These are phyloP conservation scores for Erigeron philadelphicus DNA, from an alignment of 140 eudicot genomes.

Conservation along the genomic window DNA sequence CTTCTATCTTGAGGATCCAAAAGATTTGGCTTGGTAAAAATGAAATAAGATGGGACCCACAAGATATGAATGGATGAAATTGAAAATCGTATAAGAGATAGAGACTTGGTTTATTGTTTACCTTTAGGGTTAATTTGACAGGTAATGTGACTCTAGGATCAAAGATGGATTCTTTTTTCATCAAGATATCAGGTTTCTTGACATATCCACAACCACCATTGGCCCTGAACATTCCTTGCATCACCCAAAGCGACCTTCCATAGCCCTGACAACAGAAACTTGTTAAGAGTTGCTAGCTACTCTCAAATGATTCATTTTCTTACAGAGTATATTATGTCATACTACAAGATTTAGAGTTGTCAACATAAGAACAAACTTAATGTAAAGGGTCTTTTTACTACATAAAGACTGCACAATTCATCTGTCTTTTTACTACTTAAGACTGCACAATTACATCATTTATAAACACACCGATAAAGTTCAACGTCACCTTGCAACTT, in stretches of 20 bases:
- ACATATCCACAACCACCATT: slow-evolving; percentile 95
- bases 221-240: slow-evolving; percentile 96
- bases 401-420: too few species aligned
- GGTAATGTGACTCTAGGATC: slow-evolving; percentile 60
- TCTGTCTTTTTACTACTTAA: not conserved
- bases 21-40: not conserved
- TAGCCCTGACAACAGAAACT: slow-evolving; percentile 55
- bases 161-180: slow-evolving; percentile 43
- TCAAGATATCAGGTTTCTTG: slow-evolving; percentile 72
- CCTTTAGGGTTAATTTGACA: slow-evolving; percentile 63
- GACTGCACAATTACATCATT: not conserved
- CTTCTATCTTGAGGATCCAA: slow-evolving; percentile 4
- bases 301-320: not conserved
- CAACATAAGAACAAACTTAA: not conserved
- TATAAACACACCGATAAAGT: not conserved
- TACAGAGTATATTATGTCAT: not conserved
- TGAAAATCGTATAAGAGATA: not conserved
- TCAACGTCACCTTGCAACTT: not conserved
- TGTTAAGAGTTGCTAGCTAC: not conserved
- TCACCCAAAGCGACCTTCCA: slow-evolving; percentile 90
- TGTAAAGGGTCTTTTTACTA: not conserved
- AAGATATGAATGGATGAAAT: not conserved
- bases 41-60: slow-evolving; percentile 2
- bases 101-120: slow-evolving; percentile 18
- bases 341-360: not conserved